phyloP scores from a whole-genome alignment of 202 grass and related monocot genomes.

The Bolboschoenoplectus hybrid region DNA sequence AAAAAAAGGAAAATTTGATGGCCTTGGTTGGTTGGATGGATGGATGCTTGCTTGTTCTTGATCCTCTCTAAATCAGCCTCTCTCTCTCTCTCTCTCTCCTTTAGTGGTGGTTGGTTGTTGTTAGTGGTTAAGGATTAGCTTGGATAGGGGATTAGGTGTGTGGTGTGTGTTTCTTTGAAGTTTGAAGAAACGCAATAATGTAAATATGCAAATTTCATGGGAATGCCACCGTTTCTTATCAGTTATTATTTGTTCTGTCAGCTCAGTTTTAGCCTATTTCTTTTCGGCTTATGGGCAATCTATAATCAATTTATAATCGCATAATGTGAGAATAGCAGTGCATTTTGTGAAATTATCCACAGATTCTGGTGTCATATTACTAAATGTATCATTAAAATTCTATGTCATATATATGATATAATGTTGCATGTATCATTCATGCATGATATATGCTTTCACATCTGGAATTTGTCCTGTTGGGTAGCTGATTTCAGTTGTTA shows the following conservation, averaged over 20 bases:
- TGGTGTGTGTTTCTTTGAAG: slow-evolving; percentile 32
- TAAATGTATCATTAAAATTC: too few species aligned
- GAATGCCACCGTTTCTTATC: slow-evolving; percentile 34
- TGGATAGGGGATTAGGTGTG: neutral
- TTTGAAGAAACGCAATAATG: slow-evolving; percentile 30
- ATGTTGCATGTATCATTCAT: neutral
- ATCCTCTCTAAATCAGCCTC: neutral
- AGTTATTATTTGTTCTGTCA: neutral
- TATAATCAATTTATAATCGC: neutral
- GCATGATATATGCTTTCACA: neutral
- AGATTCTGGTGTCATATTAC: too few species aligned
- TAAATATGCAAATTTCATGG: slow-evolving; percentile 37
- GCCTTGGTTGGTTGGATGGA: neutral
- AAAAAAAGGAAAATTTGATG: neutral
- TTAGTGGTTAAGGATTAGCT: slow-evolving; percentile 28
- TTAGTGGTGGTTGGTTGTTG: slow-evolving; percentile 14
- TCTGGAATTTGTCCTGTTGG: neutral
- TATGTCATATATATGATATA: neutral
- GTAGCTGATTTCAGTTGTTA: neutral
- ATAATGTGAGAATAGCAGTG: neutral
- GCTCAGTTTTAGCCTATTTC: neutral
- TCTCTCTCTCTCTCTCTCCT: neutral
- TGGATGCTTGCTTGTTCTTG: neutral
- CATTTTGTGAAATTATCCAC: neutral
- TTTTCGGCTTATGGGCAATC: neutral